Evolutionary conservation across 2,329 filamentous ascomycete species (phyloP), one percentile per base, ranked within the genome.

Genomic region (Cercospora brassicicola): DNA sequence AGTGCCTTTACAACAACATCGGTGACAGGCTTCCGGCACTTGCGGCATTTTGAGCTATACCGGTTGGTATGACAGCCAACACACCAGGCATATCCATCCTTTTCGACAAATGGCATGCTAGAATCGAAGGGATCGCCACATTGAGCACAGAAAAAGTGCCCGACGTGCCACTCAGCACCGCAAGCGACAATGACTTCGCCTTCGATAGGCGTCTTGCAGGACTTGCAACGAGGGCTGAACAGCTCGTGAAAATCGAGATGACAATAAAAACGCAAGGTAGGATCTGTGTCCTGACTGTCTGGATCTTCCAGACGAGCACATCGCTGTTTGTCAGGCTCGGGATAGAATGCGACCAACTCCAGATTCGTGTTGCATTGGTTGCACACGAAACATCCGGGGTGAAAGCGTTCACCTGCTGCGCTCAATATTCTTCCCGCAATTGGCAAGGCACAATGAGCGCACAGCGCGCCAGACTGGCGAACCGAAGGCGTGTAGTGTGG

Each of bases 81-180:
- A 80, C 95, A 99, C 94, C 95, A 99, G 4, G 95, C 95, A 79
- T 96, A 98, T 9, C 94, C 94, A 73, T 98, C 94, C 81, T 97
- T 97, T 79, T 99, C 95, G 65, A 99, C 92, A 78, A 99, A 99
- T 0, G 95, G 94, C 9, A 85, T 89, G 3, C 78, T 79, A 0
- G 83, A 80, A 70, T 86, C 84, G 72, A 90, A 90, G 0, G 88
- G 88, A 82, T 99, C 94, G 73, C 95, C 95, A 78, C 95, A 99
- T 84, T 99, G 93, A 51, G 95, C 95, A 78, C 95, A 99, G 86
- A 99, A 99, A 83, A 99, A 99, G 81, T 99, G 95, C 0, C 95
- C 95, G 63, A 92, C 91, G 79, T 99, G 95, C 92, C 93, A 99
- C 81, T 97, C 93, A n/a, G 90, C 88, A 0, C 95, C 95, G 66